Conservation (phyloP, 208 protist species). For the Trypanosoma conorhini region DNA sequence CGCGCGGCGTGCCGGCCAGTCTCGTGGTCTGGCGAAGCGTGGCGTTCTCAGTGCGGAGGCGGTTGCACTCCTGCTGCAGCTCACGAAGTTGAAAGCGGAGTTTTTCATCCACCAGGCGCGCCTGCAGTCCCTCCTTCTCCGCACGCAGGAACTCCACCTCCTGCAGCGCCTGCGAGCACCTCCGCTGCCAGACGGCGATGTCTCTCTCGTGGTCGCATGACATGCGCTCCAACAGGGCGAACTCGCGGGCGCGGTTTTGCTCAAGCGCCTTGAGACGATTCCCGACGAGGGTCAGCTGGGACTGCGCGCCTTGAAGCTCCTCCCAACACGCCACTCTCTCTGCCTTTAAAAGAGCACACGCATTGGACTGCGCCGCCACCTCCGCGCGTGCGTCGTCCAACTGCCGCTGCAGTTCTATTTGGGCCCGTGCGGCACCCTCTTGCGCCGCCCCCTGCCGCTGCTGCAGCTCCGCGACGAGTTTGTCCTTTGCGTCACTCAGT, state of each 20-base stretch:
- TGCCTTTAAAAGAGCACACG: not conserved
- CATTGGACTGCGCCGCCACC: not conserved
- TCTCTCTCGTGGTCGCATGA: constrained; percentile 16
- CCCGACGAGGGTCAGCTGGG: not conserved
- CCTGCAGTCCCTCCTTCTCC: not conserved
- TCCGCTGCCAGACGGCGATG: constrained; percentile 16
- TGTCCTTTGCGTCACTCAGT: not conserved
- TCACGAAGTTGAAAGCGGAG: constrained; percentile 13
- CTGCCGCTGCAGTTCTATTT: not conserved
- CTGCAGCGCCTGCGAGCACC: not conserved
- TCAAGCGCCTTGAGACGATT: not conserved
- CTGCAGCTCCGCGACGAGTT: not conserved
- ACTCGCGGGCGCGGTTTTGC: not conserved
- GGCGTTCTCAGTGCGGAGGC: constrained; percentile 12
- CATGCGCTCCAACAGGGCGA: constrained; percentile 10
- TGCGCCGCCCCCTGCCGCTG: not conserved
- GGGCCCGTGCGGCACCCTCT: not conserved
- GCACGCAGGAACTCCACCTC: not conserved
- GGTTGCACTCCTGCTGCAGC: constrained; percentile 9
- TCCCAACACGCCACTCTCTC: not conserved
- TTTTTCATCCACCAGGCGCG: not conserved
- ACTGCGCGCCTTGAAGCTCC: not conserved
- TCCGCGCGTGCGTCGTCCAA: not conserved
- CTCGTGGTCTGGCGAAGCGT: not conserved
- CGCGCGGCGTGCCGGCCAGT: not conserved